Evolutionary conservation across 1,284 basidiomycete species (phyloP).

Genomic region (Porodaedalea pini): DNA sequence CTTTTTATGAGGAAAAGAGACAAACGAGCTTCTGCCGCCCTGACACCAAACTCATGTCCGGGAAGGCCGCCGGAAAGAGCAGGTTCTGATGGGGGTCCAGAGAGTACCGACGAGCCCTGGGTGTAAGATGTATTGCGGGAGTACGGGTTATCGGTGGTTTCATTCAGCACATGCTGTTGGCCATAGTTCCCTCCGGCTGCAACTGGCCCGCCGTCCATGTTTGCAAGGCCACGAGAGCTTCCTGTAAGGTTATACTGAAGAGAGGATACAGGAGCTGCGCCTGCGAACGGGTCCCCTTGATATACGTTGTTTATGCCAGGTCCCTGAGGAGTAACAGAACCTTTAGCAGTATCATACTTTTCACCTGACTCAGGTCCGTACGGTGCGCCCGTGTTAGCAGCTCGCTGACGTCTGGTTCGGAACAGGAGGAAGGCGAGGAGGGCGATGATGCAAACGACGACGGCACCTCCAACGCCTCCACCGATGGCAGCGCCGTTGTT

Average conservation of each 20-base stretch:
- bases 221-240: neutral
- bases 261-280: neutral
- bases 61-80: neutral
- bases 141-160: neutral
- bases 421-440: neutral
- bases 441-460: conserved; percentile 3
- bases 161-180: neutral
- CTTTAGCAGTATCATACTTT: neutral
- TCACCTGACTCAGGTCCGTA: neutral
- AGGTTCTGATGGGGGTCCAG: neutral
- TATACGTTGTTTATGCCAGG: neutral
- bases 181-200: neutral
- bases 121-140: conserved; percentile 1
- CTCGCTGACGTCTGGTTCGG: conserved; percentile 2
- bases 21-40: neutral
- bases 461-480: conserved; percentile 14
- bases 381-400: neutral
- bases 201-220: neutral
- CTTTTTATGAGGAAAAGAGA: neutral
- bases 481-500: conserved; percentile 10
- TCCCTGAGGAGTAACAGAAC: neutral
- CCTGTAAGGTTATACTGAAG: neutral
- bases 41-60: neutral
- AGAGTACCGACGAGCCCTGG: neutral
- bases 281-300: neutral